Base-by-base conservation (phyloP, 2,329 filamentous ascomycete species). In the Fusarium sp. region DNA sequence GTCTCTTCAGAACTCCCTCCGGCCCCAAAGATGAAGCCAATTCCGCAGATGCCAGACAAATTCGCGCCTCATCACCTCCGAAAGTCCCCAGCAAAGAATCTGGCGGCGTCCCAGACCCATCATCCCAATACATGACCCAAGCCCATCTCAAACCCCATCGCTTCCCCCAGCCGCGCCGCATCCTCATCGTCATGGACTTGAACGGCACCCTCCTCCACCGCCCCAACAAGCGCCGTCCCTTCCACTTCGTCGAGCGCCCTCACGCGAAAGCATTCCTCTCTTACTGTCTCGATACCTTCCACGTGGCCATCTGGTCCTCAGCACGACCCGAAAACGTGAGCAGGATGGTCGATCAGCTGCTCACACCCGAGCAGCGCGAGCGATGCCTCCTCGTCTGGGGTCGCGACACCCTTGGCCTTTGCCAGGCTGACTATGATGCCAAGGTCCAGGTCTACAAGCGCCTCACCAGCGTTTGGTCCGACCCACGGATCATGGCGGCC, bases 391-490 rank as follows among this genome's bases (percentile, higher is more conserved):
- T 91, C 20, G 83, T 92, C 63, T 98, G 95, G 95, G 92, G 87
- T 7, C 91, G 96, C 33, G 92, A 97, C 77, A 89, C 87, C 29
- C 92, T 98, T 67, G 90, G 90, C 22, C 88, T 99, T 5, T 87
- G 88, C 0, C 44, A 75, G 0, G 70, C 80, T 4, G 92, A 97
- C 79, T 98, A 93, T 84, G 84, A 87, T 66, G 75, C 82, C 58
- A 93, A 93, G 66, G 91, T 96, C 0, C 94, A 97, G 80, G 94
- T 95, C 66, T 98, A 98, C 87, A 99, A 99, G 85, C 89, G 93
- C 40, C 87, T 99, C 4, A 86, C 90, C 0, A 85, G 83, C 58
- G 83, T 98, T 0, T 99, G 96, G 96, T 78, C 77, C 14, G 83
- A 90, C 72, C 80, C 81, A 0, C 56, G 64, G 5, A 81, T 91